These are phyloP conservation scores for Amanita thiersii DNA, from an alignment of 768 basidiomycete species.

Conservation along the genomic window DNA sequence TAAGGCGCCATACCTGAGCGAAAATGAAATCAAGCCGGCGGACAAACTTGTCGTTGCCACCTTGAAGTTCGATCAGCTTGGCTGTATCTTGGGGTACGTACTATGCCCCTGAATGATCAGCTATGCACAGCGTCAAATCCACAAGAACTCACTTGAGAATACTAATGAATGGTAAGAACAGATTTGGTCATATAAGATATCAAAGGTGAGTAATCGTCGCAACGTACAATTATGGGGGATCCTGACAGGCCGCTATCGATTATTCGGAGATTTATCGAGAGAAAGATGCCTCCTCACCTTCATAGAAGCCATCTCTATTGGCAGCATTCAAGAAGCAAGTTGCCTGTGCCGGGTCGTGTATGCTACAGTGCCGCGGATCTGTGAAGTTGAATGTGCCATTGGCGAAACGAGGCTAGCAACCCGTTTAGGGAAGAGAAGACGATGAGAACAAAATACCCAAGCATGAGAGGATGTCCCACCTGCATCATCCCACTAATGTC, in stretches of 20 bases:
- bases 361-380: slow-evolving; percentile 59
- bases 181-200: background rate
- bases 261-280: background rate
- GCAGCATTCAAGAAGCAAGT: slow-evolving; percentile 54
- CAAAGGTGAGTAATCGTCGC: background rate
- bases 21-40: slow-evolving; percentile 50
- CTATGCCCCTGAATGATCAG: slow-evolving; percentile 19
- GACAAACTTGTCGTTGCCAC: slow-evolving; percentile 46
- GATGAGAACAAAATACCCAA: background rate
- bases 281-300: slow-evolving; percentile 21
- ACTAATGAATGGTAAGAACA: slow-evolving; percentile 22
- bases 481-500: slow-evolving; percentile 53
- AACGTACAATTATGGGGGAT: slow-evolving; percentile 50
- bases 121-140: background rate
- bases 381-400: slow-evolving; percentile 57
- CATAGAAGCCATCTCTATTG: slow-evolving; percentile 57
- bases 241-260: slow-evolving; percentile 14
- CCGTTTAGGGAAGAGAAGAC: background rate
- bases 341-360: slow-evolving; percentile 47
- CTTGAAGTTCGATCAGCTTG: slow-evolving; percentile 52
- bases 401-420: slow-evolving; percentile 40
- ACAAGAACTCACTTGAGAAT: slow-evolving; percentile 39
- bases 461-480: slow-evolving; percentile 19
- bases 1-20: slow-evolving; percentile 27
- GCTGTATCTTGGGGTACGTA: slow-evolving; percentile 63